Percentiles rank a stretch among this genome's conserved stretches.
phyloP scores from a whole-genome alignment of 176 grass and related monocot species.

The Dendrocalamus sinicus region DNA sequence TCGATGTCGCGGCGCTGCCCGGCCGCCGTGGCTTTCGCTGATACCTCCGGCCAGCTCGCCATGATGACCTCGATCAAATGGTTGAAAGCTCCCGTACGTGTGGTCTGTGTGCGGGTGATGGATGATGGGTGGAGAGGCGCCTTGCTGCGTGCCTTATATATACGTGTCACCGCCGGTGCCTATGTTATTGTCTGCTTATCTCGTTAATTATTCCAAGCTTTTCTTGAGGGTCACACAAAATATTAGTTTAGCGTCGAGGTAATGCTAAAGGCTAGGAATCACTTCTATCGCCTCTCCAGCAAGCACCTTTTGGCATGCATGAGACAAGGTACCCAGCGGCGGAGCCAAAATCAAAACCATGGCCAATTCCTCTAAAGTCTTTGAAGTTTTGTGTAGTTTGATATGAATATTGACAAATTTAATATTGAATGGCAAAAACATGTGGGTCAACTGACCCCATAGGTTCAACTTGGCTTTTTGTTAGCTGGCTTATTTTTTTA shows the following conservation, averaged over 20 bases:
- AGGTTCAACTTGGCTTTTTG: no score
- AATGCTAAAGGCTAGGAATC: background rate
- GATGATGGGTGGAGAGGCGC: background rate
- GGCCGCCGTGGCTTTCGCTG: background rate
- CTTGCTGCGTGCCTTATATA: background rate
- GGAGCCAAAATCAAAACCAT: no score
- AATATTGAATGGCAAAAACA: no score
- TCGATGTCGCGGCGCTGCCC: slow-evolving; percentile 17
- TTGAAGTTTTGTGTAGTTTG: no score
- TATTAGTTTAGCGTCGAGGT: background rate
- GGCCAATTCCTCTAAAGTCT: no score
- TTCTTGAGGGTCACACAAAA: background rate
- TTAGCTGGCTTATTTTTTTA: no score
- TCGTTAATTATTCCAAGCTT: slow-evolving; percentile 31
- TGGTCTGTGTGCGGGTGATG: background rate
- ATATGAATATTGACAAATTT: no score
- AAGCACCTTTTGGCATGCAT: background rate
- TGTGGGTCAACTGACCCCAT: no score
- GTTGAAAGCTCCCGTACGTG: background rate
- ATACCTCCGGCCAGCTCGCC: slow-evolving; percentile 2
- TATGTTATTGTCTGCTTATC: background rate
- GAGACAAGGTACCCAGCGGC: background rate
- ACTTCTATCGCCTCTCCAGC: background rate
- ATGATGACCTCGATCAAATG: slow-evolving; percentile 25
- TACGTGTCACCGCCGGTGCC: background rate